These are phyloP conservation scores for Colletotrichum musae DNA, from an alignment of 2,329 filamentous ascomycete species.

Conservation along the genomic window DNA sequence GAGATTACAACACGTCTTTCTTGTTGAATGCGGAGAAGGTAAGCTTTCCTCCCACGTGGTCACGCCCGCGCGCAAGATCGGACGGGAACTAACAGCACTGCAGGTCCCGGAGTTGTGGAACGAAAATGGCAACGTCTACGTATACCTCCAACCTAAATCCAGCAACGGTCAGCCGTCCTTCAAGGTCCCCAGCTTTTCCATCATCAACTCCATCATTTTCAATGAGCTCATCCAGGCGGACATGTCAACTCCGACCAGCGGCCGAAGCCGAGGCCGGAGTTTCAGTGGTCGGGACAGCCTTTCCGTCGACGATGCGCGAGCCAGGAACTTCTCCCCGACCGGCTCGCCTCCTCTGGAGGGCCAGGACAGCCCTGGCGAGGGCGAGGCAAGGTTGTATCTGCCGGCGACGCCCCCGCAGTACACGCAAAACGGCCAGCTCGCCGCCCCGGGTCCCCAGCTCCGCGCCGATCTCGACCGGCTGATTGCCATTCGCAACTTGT, in stretches of 20 bases:
- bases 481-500: slow-evolving; percentile 74
- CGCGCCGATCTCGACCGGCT: slow-evolving; percentile 66
- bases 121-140: slow-evolving; percentile 68
- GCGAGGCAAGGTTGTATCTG: slow-evolving; percentile 67
- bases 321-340: slow-evolving; percentile 53
- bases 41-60: slow-evolving; percentile 39
- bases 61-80: slow-evolving; percentile 37
- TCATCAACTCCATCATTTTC: slow-evolving; percentile 69
- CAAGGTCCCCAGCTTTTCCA: slow-evolving; percentile 69
- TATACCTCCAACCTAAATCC: slow-evolving; percentile 69
- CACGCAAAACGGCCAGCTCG: slow-evolving; percentile 50
- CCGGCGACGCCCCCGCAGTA: slow-evolving; percentile 58
- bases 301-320: slow-evolving; percentile 64
- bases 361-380: slow-evolving; percentile 55
- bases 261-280: slow-evolving; percentile 56
- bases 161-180: slow-evolving; percentile 70
- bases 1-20: slow-evolving; percentile 70
- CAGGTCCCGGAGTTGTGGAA: slow-evolving; percentile 78
- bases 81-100: slow-evolving; percentile 28
- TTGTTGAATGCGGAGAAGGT: slow-evolving; percentile 71
- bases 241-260: slow-evolving; percentile 49
- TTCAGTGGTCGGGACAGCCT: slow-evolving; percentile 65
- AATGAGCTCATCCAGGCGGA: slow-evolving; percentile 67
- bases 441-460: slow-evolving; percentile 50
- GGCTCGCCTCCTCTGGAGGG: slow-evolving; percentile 52